Evolutionary conservation across 164 flowering plant species (phyloP).

Genomic region (Kalanchoe fedtschenkoi): DNA sequence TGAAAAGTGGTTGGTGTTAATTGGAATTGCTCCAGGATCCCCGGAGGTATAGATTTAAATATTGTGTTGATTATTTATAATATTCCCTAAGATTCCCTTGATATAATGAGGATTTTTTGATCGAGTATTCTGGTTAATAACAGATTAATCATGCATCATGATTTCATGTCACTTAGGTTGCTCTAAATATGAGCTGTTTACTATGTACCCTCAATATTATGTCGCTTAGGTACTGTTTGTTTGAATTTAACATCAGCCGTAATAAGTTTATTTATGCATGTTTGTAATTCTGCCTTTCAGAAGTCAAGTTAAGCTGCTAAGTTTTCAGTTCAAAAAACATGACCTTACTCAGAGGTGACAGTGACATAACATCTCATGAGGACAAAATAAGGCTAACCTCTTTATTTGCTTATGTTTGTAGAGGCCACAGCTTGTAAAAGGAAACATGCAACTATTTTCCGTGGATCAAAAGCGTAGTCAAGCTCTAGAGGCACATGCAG

Average conservation of each 20-base stretch:
- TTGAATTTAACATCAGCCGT: too few relatives aligned
- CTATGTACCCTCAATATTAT: neutral
- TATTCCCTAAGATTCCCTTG: neutral
- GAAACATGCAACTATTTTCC: conserved; percentile 95
- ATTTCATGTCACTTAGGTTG: neutral
- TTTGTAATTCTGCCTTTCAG: too few relatives aligned
- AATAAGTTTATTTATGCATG: too few relatives aligned
- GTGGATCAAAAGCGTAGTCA: conserved; percentile 99
- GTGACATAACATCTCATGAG: neutral
- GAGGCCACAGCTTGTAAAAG: conserved; percentile 97
- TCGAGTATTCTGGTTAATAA: neutral
- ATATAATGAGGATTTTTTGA: neutral
- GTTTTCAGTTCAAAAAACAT: too few relatives aligned
- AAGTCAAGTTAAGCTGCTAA: too few relatives aligned
- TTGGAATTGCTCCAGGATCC: conserved; percentile 97
- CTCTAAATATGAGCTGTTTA: neutral
- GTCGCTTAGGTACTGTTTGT: too few relatives aligned
- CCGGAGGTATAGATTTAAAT: conserved; percentile 54
- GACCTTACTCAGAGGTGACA: too few relatives aligned
- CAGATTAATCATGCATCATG: neutral
- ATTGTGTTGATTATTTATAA: neutral
- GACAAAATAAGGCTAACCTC: neutral
- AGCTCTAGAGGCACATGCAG: conserved; percentile 99
- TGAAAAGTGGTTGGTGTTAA: conserved; percentile 96
- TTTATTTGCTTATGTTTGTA: conserved; percentile 11